Evolutionary conservation across 495 filamentous ascomycete species (phyloP), one percentile per base, ranked within the genome.

Genomic region (Neurospora hispaniola): DNA sequence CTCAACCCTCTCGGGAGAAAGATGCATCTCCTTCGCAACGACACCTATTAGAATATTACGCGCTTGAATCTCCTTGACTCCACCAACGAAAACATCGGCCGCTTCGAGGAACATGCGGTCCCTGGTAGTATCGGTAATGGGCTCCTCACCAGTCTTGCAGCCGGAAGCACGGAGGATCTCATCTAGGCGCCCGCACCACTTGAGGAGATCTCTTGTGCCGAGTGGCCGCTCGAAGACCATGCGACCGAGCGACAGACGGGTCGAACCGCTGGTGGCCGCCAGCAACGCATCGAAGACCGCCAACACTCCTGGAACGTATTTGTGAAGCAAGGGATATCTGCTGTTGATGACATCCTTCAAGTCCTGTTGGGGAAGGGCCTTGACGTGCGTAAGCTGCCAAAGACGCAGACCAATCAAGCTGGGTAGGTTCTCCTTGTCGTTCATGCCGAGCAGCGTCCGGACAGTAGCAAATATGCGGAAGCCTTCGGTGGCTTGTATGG

Each of bases 381-480:
- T 84, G 16, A 97, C 85, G 31, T 86, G 85, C 11, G 97, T 88
- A 69, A 88, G 85, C 62, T 90, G 85, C 96, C 96, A 99, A 66
- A 97, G 86, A 70, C 94, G 88, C 74, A 89, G 85, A 31, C 96
- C 95, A 42, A 98, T 88, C n/a, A 88, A 73, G 70, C 76, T 83
- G 14, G 86, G 87, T 39, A 86, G 76, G 69, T 81, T 88, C 77
- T 94, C 91, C 71, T 90, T 86, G 12, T 93, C 93, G 70, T 87
- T 86, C 73, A 89, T 87, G 70, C 92, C 93, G 70, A 89, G 84
- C 2, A 89, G 89, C 12, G 90, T 94, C 68, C 95, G 90, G 79
- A 97, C 91, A 1, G 94, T 97, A 2, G 94, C 94, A 75, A 99
- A 92, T 35, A 99, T 90, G 68, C 90, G 89, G 78, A 98, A 99